phyloP scores from a whole-genome alignment of 768 basidiomycete genomes.

The Russula brevipes region DNA sequence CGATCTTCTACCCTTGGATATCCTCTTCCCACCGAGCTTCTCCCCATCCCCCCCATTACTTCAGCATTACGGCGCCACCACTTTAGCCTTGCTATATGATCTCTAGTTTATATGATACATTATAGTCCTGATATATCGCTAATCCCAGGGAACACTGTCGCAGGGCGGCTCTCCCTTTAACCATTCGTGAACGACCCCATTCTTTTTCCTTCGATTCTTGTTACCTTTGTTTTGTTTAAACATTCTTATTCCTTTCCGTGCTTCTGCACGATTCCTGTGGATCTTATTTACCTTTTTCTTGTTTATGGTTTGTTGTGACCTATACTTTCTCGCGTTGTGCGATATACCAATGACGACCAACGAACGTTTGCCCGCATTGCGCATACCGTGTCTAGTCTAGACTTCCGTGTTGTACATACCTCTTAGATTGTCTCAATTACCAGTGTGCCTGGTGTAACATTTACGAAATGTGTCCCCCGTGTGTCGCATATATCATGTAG shows the following conservation, averaged over 20 bases:
- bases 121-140: background rate
- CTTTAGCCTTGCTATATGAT: background rate
- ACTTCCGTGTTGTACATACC: slow-evolving; percentile 7
- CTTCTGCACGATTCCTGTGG: slow-evolving; percentile 10
- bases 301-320: background rate
- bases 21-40: background rate
- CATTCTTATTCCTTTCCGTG: slow-evolving; percentile 19
- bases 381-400: background rate
- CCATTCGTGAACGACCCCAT: background rate
- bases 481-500: too few species aligned
- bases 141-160: slow-evolving; percentile 5
- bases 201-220: background rate
- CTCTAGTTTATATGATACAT: background rate
- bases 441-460: background rate
- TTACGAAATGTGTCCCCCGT: too few species aligned
- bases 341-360: background rate
- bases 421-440: slow-evolving; percentile 6
- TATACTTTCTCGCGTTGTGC: background rate
- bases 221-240: background rate
- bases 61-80: slow-evolving; percentile 13
- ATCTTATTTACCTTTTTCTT: background rate
- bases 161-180: slow-evolving; percentile 7
- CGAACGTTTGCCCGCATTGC: background rate
- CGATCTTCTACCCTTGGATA: slow-evolving; percentile 9
- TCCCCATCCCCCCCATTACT: background rate